Conservation (phyloP, 352 stramenopile genomes). For the Peronospora belbahrii region DNA sequence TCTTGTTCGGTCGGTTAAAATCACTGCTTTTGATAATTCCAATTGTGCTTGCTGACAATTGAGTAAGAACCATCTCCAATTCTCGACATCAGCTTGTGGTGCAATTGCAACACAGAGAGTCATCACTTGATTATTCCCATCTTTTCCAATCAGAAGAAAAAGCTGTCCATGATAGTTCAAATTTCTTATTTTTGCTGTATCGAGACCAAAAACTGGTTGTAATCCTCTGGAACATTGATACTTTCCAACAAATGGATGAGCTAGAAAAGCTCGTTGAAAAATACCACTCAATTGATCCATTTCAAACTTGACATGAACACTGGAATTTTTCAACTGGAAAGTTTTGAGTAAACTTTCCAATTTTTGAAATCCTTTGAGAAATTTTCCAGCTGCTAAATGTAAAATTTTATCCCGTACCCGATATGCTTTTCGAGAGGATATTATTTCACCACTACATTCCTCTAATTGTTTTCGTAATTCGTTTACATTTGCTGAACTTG, state of each 20-base stretch:
- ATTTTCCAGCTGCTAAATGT: slow-evolving; percentile 21
- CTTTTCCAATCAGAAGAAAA: slow-evolving; percentile 24
- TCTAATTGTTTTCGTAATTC: slow-evolving; percentile 20
- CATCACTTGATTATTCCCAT: slow-evolving; percentile 25
- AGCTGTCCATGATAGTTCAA: slow-evolving; percentile 28
- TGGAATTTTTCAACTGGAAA: slow-evolving; percentile 25
- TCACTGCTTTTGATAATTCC: slow-evolving; percentile 15
- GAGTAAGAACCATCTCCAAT: slow-evolving; percentile 27
- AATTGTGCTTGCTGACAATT: slow-evolving; percentile 24
- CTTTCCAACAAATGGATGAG: slow-evolving; percentile 17
- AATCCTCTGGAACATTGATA: slow-evolving; percentile 21
- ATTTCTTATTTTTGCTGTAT: slow-evolving; percentile 21
- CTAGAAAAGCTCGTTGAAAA: slow-evolving; percentile 23
- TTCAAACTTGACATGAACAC: slow-evolving; percentile 23
- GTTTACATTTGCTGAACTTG: slow-evolving; percentile 20
- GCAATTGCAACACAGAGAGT: slow-evolving; percentile 22
- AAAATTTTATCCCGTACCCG: slow-evolving; percentile 27
- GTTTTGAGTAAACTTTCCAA: slow-evolving; percentile 24
- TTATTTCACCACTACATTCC: slow-evolving; percentile 22
- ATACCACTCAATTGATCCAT: slow-evolving; percentile 8
- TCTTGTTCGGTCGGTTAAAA: slow-evolving; percentile 19
- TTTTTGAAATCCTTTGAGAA: slow-evolving; percentile 25
- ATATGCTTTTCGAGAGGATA: slow-evolving; percentile 28
- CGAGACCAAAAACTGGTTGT: slow-evolving; percentile 22
- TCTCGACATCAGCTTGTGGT: slow-evolving; percentile 14